phyloP scores from a whole-genome alignment of 2,329 filamentous ascomycete species.

The Sporothrix mexicana region DNA sequence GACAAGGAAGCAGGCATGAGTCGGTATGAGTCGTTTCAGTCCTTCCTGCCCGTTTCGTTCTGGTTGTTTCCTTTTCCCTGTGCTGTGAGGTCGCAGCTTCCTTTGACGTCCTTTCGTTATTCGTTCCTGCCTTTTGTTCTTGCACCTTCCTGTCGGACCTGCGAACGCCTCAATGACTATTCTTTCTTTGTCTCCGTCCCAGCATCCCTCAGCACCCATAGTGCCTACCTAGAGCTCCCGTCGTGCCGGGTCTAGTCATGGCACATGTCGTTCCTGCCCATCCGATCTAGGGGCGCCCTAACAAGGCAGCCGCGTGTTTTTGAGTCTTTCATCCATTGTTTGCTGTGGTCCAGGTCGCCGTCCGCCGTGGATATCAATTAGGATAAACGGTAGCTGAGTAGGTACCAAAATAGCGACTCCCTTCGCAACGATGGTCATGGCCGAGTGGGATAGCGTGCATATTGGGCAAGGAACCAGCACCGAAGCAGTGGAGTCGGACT shows the following conservation, averaged over 20 bases:
- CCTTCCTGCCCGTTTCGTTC: slow-evolving; percentile 4
- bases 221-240: background rate
- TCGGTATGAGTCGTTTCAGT: background rate
- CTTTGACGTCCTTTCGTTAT: background rate
- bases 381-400: too few species aligned
- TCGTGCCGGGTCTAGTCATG: background rate
- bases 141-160: too few species aligned
- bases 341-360: background rate
- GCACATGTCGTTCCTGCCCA: background rate
- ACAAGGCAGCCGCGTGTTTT: background rate
- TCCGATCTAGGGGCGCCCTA: slow-evolving; percentile 7
- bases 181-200: slow-evolving; percentile 17
- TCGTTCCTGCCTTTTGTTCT: background rate
- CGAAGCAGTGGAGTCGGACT: slow-evolving; percentile 18
- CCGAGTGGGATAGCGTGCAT: slow-evolving; percentile 16
- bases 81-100: background rate
- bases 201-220: slow-evolving; percentile 19
- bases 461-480: background rate
- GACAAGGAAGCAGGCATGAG: background rate
- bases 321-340: background rate
- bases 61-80: background rate
- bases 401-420: background rate
- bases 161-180: background rate
- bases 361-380: background rate
- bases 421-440: background rate